Evolutionary conservation across 768 basidiomycete species (phyloP), one percentile per base, ranked within the genome.

Genomic region (Thelephora ganbajun): DNA sequence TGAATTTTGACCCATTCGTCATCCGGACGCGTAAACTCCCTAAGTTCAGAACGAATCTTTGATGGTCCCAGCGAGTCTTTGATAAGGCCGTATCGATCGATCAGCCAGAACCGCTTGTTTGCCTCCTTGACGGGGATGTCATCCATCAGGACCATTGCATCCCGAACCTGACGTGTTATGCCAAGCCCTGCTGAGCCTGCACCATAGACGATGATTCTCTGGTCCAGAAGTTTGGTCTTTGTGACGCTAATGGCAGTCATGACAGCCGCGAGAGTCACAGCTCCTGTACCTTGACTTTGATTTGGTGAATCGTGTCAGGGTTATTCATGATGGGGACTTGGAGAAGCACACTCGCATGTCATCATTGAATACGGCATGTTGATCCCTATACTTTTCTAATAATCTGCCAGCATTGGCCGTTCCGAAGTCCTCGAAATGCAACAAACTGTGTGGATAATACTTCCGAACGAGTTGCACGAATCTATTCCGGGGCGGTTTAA

Each of bases 391-490:
- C 35, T 67, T 64, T 36, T 77, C 69, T 34, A 91, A 68, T 1
- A 90, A 60, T 14, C 74, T 63, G 50, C 83, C 75, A 0, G 88
- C 87, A 52, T 90, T 89, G 23, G 71, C 70, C 2, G 84, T 77
- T 3, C 86, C 86, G 51, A 89, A 89, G 56, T 91, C 87, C 58
- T 92, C 88, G 48, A 91, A 89, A 58, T 93, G 88, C 3, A 86
- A 64, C 3, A 90, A 68, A 57, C 71, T 66, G 48, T 72, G 65
- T 0, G 83, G 81, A 52, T 74, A 71, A 57, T 88, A 61, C 58
- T 87, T 88, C 42, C 79, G 71, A 6, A 89, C 77, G 11, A 89
- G 69, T 53, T 81, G 79, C 2, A 89, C 77, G 55, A 91, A 86
- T 54, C 81, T 83, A 51, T 14, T 41, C 47, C 11, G 12, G n/a